Conservation (phyloP, 2,329 filamentous ascomycete species). For the Monosporascus sp. region DNA sequence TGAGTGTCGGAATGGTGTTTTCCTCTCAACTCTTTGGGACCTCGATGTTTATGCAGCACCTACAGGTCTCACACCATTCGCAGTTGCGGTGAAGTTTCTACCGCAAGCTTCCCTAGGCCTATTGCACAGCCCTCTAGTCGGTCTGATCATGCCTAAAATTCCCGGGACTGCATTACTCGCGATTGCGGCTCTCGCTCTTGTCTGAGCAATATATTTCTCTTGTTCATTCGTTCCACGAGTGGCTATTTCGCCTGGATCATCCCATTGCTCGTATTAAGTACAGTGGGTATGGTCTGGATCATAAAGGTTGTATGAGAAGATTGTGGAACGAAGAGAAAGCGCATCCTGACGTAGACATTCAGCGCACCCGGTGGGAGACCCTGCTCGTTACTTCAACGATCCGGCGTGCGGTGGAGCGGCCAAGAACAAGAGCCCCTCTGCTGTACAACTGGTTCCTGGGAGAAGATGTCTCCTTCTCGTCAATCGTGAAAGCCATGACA, state of each 20-base stretch:
- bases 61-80: slow-evolving; percentile 24
- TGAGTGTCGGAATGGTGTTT: slow-evolving; percentile 24
- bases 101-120: slow-evolving; percentile 27
- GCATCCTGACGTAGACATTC: slow-evolving; percentile 14
- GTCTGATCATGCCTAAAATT: slow-evolving; percentile 24
- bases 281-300: slow-evolving; percentile 29
- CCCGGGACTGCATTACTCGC: slow-evolving; percentile 20
- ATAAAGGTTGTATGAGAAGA: slow-evolving; percentile 30
- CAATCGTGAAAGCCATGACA: slow-evolving; percentile 25
- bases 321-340: slow-evolving; percentile 22
- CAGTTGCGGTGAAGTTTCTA: slow-evolving; percentile 25
- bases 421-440: slow-evolving; percentile 3
- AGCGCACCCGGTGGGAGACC: slow-evolving; percentile 17
- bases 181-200: slow-evolving; percentile 18
- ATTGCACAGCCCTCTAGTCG: slow-evolving; percentile 26
- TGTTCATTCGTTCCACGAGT: slow-evolving; percentile 22
- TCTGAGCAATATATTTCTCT: slow-evolving; percentile 23
- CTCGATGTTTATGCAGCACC: slow-evolving; percentile 27
- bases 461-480: slow-evolving; percentile 21
- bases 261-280: slow-evolving; percentile 26
- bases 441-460: slow-evolving; percentile 16
- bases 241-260: slow-evolving; percentile 27
- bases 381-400: slow-evolving; percentile 26
- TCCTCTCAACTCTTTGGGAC: slow-evolving; percentile 29
- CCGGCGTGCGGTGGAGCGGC: slow-evolving; percentile 11